Evolutionary conservation across 1,139 yeast species (phyloP).

Genomic region (Magnusiomyces tetraspermus): DNA sequence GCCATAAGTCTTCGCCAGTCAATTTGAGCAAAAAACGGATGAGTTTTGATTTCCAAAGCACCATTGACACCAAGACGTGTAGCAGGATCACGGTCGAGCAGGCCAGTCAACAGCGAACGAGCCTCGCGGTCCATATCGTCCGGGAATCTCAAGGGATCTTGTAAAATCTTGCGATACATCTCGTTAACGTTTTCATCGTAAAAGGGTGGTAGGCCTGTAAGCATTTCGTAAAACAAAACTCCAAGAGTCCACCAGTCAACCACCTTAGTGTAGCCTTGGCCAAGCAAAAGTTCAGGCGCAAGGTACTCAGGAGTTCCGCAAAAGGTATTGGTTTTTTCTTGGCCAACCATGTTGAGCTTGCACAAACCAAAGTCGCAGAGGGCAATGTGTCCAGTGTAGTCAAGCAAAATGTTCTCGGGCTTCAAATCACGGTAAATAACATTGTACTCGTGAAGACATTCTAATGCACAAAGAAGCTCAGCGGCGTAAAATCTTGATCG

Average conservation of each 20-base stretch:
- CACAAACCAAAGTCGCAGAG: conserved; percentile 95
- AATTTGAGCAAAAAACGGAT: conserved; percentile 79
- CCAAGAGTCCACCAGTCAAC: conserved; percentile 99
- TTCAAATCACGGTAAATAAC: conserved; percentile 91
- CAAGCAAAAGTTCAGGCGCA: conserved; percentile 86
- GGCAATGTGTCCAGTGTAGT: conserved; percentile 95
- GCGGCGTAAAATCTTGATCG: conserved; percentile 91
- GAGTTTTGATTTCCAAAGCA: conserved; percentile 75
- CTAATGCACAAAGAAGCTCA: conserved; percentile 84
- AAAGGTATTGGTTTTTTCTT: conserved; percentile 85
- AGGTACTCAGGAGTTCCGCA: conserved; percentile 96
- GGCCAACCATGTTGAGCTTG: conserved; percentile 82
- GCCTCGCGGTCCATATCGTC: conserved; percentile 84
- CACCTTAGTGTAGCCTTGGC: conserved; percentile 89
- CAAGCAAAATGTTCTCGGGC: conserved; percentile 88
- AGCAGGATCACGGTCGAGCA: conserved; percentile 78
- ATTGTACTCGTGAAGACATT: conserved; percentile 79
- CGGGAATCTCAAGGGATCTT: conserved; percentile 84
- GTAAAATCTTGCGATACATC: conserved; percentile 88
- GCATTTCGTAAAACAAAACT: conserved; percentile 85
- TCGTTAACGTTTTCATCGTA: conserved; percentile 90
- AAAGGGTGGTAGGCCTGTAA: conserved; percentile 93
- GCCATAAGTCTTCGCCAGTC: conserved; percentile 81
- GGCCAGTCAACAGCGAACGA: conserved; percentile 63
- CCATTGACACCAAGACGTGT: conserved; percentile 71